A percentile compares a stretch with the other conserved stretches of the same genome.
phyloP scores from a whole-genome alignment of 768 basidiomycete genomes.

The Calocybe gangraenosa region DNA sequence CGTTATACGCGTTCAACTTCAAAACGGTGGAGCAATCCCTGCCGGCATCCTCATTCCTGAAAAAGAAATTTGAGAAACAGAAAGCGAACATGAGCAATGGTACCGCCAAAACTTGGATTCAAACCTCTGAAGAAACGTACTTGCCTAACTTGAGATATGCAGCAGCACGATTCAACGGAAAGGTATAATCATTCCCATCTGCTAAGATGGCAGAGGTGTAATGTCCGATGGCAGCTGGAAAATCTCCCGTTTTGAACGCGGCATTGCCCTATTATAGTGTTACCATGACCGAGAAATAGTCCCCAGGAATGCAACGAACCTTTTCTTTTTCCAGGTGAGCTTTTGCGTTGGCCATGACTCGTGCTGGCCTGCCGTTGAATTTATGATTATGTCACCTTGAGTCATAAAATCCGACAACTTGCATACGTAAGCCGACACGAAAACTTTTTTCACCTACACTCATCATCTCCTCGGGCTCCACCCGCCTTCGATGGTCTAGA shows the following conservation, averaged over 20 bases:
- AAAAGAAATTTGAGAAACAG: too few relatives aligned
- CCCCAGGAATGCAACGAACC: neutral
- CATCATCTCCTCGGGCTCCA: too few relatives aligned
- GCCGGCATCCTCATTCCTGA: slow-evolving; percentile 75
- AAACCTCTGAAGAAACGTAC: slow-evolving; percentile 47
- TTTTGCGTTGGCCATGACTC: slow-evolving; percentile 5
- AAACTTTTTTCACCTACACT: too few relatives aligned
- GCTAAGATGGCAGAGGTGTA: slow-evolving; percentile 79
- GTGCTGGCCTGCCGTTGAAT: too few relatives aligned
- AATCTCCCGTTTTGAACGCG: slow-evolving; percentile 81
- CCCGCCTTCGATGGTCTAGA: too few relatives aligned
- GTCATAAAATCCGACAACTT: too few relatives aligned
- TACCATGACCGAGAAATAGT: neutral
- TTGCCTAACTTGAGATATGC: slow-evolving; percentile 94
- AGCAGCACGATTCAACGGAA: slow-evolving; percentile 83
- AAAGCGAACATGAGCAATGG: too few relatives aligned
- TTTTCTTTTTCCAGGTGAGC: slow-evolving; percentile 16
- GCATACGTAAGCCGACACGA: too few relatives aligned
- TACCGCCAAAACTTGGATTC: neutral
- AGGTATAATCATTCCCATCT: slow-evolving; percentile 68
- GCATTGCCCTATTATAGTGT: slow-evolving; percentile 64
- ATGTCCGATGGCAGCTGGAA: slow-evolving; percentile 74
- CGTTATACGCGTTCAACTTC: slow-evolving; percentile 49
- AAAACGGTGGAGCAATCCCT: slow-evolving; percentile 74
- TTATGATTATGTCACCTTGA: too few relatives aligned